Evolutionary conservation across 208 protist genomes (phyloP).

Genomic region (Zelonia costaricensis): DNA sequence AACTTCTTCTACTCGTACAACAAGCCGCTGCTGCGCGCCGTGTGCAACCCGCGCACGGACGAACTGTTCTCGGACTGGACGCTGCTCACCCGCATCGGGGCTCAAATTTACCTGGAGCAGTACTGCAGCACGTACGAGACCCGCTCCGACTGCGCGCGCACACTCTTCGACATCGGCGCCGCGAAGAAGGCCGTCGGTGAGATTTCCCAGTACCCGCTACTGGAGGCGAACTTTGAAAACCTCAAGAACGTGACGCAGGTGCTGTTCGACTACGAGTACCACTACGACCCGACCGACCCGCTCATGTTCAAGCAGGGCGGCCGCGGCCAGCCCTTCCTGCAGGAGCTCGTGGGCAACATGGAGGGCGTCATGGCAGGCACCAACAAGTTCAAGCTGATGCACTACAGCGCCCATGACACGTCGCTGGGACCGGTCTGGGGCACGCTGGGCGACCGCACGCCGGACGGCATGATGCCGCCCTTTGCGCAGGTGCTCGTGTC

Average conservation of each 20-base stretch:
- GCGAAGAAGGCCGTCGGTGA: conserved; percentile 33
- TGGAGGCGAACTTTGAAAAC: conserved; percentile 38
- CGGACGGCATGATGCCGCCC: conserved; percentile 49
- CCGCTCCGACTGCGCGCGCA: conserved; percentile 41
- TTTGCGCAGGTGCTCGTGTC: conserved; percentile 60
- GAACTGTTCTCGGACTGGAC: conserved; percentile 34
- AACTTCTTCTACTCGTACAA: conserved; percentile 28
- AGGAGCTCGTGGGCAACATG: conserved; percentile 52
- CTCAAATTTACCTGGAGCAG: conserved; percentile 43
- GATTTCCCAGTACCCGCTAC: conserved; percentile 21
- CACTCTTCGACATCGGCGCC: conserved; percentile 52
- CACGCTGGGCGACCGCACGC: conserved; percentile 49
- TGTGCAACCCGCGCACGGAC: conserved; percentile 42
- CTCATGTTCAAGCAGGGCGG: conserved; percentile 43
- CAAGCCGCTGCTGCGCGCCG: conserved; percentile 23
- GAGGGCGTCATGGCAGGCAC: conserved; percentile 23
- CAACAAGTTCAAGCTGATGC: conserved; percentile 50
- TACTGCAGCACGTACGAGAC: conserved; percentile 45
- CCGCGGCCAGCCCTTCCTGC: conserved; percentile 41
- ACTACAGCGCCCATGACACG: conserved; percentile 69
- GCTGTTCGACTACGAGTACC: conserved; percentile 30
- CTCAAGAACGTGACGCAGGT: conserved; percentile 31
- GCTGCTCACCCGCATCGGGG: conserved; percentile 39
- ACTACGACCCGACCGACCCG: conserved; percentile 42
- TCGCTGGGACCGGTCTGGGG: conserved; percentile 39